phyloP scores from a whole-genome alignment of 179 eudicot genomes.

The Monotropa hypopitys region DNA sequence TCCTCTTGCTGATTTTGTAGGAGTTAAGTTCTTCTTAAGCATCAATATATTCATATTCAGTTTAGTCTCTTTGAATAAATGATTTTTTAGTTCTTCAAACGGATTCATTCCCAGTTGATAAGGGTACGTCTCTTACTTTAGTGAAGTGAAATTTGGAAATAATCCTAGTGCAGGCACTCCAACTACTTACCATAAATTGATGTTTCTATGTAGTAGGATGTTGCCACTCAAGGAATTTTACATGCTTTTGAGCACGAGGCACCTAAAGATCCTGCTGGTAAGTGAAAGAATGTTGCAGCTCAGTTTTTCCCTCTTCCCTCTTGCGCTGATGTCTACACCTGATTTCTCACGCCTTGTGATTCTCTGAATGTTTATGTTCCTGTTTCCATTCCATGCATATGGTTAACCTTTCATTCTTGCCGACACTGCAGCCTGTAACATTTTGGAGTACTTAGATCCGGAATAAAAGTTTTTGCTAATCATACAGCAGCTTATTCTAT shows the following conservation, averaged over 20 bases:
- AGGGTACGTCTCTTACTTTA: too few species aligned
- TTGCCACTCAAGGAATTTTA: conserved; percentile 19
- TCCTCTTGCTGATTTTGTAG: not conserved
- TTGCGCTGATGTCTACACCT: not conserved
- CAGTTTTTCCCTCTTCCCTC: not conserved
- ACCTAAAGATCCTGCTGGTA: conserved; percentile 45
- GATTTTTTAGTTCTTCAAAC: not conserved
- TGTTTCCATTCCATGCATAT: not conserved
- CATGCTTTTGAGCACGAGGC: conserved; percentile 69
- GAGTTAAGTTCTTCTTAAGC: not conserved
- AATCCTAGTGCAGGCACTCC: not conserved
- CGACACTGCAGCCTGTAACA: not conserved
- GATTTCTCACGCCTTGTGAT: not conserved
- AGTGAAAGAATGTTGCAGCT: conserved; percentile 8
- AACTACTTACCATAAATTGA: not conserved
- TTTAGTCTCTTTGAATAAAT: not conserved
- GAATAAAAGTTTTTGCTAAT: not conserved
- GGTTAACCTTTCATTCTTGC: not conserved
- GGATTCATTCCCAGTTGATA: not conserved
- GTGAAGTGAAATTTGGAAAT: not conserved
- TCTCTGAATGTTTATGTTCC: not conserved
- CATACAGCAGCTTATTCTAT: not conserved
- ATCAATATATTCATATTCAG: not conserved
- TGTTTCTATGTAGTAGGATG: conserved; percentile 20
- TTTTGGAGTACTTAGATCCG: not conserved